phyloP scores from a whole-genome alignment of 2,329 filamentous ascomycete species.

The Cryphonectria carpinicola region DNA sequence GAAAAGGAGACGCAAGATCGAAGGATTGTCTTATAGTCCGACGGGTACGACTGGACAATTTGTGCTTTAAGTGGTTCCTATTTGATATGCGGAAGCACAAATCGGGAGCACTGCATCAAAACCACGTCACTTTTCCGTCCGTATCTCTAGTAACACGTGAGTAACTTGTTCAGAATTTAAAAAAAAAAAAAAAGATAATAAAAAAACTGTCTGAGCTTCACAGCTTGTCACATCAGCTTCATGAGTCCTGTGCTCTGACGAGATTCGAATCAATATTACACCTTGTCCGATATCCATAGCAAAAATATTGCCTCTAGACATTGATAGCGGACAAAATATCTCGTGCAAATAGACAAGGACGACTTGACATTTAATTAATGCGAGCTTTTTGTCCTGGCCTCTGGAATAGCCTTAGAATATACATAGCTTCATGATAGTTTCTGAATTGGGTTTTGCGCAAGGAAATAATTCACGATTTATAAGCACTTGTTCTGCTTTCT shows the following conservation, averaged over 20 bases:
- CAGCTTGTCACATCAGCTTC: not conserved
- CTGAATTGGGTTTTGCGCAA: not conserved
- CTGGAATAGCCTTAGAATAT: too few species aligned
- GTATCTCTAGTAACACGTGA: slow-evolving; percentile 1
- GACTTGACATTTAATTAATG: not conserved
- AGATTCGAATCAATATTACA: not conserved
- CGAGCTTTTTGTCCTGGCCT: too few species aligned
- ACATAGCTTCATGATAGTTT: not conserved
- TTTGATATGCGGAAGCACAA: slow-evolving; percentile 5
- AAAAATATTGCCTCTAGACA: not conserved
- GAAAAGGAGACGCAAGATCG: slow-evolving; percentile 7
- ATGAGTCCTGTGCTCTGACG: not conserved
- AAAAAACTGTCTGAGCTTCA: not conserved
- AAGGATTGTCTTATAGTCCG: not conserved
- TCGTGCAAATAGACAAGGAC: not conserved
- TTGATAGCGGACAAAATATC: not conserved
- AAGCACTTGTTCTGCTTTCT: too few species aligned
- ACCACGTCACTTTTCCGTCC: slow-evolving; percentile 21
- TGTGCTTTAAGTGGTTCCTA: not conserved
- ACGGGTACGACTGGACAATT: slow-evolving; percentile 26
- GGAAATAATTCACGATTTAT: not conserved
- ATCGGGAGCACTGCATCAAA: slow-evolving; percentile 13
- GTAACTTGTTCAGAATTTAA: not conserved
- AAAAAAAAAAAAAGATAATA: not conserved
- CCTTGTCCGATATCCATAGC: not conserved